A percentile compares a stretch with the other conserved stretches of the same genome.
These are phyloP conservation scores for Spinellus fusiger DNA, from an alignment of 192 early-diverging fungal species.

Conservation along the genomic window DNA sequence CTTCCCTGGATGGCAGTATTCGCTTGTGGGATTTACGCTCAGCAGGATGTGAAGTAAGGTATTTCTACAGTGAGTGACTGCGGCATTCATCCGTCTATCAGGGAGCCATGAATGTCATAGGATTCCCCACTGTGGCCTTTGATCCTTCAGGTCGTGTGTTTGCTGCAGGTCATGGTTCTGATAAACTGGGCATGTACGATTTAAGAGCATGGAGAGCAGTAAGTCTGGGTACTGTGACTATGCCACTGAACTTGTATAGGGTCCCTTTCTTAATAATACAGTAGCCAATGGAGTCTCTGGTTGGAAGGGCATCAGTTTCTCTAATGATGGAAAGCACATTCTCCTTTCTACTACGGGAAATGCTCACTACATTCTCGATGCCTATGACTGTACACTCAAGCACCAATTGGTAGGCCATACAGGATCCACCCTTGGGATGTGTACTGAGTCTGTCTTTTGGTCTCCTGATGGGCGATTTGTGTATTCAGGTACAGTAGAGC, in stretches of 20 bases:
- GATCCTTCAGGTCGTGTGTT: conserved; percentile 80
- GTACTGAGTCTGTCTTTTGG: conserved; percentile 51
- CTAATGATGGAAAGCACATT: conserved; percentile 70
- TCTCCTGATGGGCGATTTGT: conserved; percentile 75
- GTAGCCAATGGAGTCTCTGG: conserved; percentile 22
- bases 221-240: background rate
- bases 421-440: conserved; percentile 16
- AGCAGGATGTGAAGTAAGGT: conserved; percentile 48
- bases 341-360: conserved; percentile 59
- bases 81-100: background rate
- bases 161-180: conserved; percentile 52
- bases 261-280: conserved; percentile 41
- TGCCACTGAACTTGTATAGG: conserved; percentile 11
- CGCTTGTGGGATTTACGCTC: conserved; percentile 81
- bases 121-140: conserved; percentile 56
- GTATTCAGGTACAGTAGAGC: too few relatives aligned
- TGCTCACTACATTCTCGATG: conserved; percentile 58
- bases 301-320: conserved; percentile 65
- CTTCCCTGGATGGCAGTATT: conserved; percentile 69
- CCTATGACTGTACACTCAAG: conserved; percentile 48
- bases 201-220: conserved; percentile 30
- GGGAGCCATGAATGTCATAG: conserved; percentile 33
- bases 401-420: conserved; percentile 39
- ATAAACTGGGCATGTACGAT: conserved; percentile 65
- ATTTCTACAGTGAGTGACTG: background rate